Evolutionary conservation across 73 alveolate genomes (phyloP).

Genomic region (Tetrahymena thermophila): DNA sequence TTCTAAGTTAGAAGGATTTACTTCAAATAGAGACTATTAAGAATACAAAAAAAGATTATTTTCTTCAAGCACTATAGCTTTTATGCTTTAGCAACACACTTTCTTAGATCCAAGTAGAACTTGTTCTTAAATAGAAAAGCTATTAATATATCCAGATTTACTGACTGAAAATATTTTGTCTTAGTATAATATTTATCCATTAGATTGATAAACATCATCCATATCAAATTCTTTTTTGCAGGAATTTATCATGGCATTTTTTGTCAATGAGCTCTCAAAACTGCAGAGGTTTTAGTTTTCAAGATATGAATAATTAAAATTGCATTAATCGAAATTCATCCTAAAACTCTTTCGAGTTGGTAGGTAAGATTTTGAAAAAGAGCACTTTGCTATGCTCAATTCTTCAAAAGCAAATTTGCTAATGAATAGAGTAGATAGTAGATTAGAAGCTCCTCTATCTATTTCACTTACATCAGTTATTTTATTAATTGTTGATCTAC

Average conservation of each 20-base stretch:
- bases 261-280: background rate
- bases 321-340: background rate
- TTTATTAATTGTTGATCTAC: background rate
- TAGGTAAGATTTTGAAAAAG: background rate
- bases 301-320: background rate
- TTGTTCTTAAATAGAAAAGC: background rate
- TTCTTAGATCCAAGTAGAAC: background rate
- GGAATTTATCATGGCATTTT: background rate
- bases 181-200: background rate
- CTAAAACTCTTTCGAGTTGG: background rate
- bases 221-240: background rate
- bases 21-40: background rate
- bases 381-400: background rate
- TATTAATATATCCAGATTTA: background rate
- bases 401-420: background rate
- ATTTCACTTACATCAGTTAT: background rate
- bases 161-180: background rate
- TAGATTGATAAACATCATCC: background rate
- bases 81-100: background rate
- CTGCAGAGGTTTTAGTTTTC: background rate
- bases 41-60: background rate
- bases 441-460: background rate
- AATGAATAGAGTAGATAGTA: background rate
- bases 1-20: background rate
- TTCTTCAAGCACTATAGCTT: background rate